Evolutionary conservation across 176 grass and related monocot species (phyloP).

Genomic region (Oryza glaberrima): DNA sequence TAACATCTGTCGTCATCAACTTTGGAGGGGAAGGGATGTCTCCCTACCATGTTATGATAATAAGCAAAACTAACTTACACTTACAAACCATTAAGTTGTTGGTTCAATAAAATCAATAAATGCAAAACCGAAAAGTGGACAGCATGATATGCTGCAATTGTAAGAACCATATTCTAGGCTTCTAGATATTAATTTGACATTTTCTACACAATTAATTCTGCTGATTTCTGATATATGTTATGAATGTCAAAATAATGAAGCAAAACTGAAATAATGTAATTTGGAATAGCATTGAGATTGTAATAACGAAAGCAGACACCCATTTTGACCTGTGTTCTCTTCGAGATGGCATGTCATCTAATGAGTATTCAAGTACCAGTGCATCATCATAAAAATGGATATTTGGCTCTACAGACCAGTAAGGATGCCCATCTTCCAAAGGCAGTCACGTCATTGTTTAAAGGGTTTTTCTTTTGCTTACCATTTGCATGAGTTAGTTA

Average conservation of each 20-base stretch:
- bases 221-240: neutral
- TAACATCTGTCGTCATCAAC: neutral
- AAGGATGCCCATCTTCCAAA: neutral
- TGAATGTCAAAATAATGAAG: constrained; percentile 14
- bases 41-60: constrained; percentile 13
- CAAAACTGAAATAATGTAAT: neutral
- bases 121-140: neutral
- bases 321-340: too few species aligned
- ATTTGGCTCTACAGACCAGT: neutral
- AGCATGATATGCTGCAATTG: constrained; percentile 7
- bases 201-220: neutral
- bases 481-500: neutral
- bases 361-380: neutral
- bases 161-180: neutral
- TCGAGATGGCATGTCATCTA: neutral
- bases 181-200: neutral
- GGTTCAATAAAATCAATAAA: neutral
- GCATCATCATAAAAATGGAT: neutral
- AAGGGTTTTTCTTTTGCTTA: too few species aligned
- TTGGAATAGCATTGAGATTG: neutral
- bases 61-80: constrained; percentile 7
- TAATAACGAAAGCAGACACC: neutral
- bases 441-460: neutral
- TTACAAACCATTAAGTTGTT: neutral
- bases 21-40: neutral